These are phyloP conservation scores for Suhomyces faveliae DNA, from an alignment of 805 yeast species.

Conservation along the genomic window DNA sequence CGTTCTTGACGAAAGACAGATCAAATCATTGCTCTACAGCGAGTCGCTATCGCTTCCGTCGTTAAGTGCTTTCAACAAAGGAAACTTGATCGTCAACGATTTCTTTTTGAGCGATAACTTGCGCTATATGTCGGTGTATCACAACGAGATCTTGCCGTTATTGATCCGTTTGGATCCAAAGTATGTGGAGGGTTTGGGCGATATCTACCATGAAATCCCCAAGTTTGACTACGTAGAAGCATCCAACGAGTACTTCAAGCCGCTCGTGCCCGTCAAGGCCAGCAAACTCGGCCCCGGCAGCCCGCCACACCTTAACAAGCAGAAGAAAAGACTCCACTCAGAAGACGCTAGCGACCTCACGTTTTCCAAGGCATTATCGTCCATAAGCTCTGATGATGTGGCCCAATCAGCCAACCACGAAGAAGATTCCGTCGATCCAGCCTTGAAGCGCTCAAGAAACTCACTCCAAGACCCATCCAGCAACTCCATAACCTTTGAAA, in stretches of 20 bases:
- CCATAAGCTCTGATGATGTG: constrained; percentile 8
- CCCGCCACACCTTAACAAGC: constrained; percentile 4
- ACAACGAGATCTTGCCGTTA: constrained; percentile 35
- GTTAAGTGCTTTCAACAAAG: constrained; percentile 28
- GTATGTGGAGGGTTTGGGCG: constrained; percentile 30
- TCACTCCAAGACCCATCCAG: constrained; percentile 11
- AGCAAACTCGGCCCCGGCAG: constrained; percentile 9
- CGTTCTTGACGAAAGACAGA: constrained; percentile 30
- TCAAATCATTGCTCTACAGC: constrained; percentile 31
- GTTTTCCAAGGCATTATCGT: constrained; percentile 9
- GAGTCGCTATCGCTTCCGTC: constrained; percentile 31
- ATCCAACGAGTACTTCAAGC: constrained; percentile 24
- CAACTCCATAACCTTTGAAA: constrained; percentile 17
- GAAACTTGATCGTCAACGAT: constrained; percentile 35
- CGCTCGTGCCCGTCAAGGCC: constrained; percentile 22
- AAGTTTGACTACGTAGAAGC: constrained; percentile 32
- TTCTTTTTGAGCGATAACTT: constrained; percentile 35
- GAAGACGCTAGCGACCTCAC: constrained; percentile 7
- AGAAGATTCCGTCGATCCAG: constrained; percentile 31
- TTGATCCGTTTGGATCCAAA: constrained; percentile 26
- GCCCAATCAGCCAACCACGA: constrained; percentile 10
- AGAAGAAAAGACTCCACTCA: constrained; percentile 7
- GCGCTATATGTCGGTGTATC: constrained; percentile 36
- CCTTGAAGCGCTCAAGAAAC: constrained; percentile 22
- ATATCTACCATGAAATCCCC: constrained; percentile 31